Evolutionary conservation across 2,329 filamentous ascomycete genomes (phyloP), one percentile per base, ranked within the genome.

Genomic region (Aspergillus candidus): DNA sequence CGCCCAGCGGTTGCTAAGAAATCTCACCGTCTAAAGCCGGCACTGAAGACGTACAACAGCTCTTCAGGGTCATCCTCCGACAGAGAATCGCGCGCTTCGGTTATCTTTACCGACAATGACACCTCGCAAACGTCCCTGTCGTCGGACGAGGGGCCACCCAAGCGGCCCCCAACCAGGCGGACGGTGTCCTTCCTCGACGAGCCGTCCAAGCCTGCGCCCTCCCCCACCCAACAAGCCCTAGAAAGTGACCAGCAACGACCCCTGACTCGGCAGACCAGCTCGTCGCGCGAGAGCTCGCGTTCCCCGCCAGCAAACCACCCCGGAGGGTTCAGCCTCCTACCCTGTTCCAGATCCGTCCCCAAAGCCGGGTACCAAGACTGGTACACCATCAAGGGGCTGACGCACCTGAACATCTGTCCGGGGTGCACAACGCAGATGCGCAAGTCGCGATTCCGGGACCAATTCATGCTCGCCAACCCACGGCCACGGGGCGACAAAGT

Each of bases 391-490:
- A 79, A 80, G 4, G 79, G 80, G 11, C 78, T 82, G 48, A 77
- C 82, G 11, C 78, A 79, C 47, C 85, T 96, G 54, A 80, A 87
- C 50, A 84, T 96, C 36, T 96, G 91, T 56, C 86, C 88, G 0
- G 79, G 78, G 11, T 97, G 91, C 67, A 88, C 86, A 62, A 73
- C 77, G 3, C 75, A 76, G 5, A 78, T 88, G 7, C 88, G 91
- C 53, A 75, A 78, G 17, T 85, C 86, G 0, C 73, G 78, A 14
- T 94, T 86, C 60, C 75, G 80, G 2, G 73, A 78, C 12, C 72
- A 80, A 30, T 88, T 95, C 56, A 70, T 82, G 10, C 75, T 76
- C 3, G 78, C 79, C 31, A 74, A 79, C 27, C 70, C 74, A 22
- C 78, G 81, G 12, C 72, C 79, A 4, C 70, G 75, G 3, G 75